These are phyloP conservation scores for Hypoxylon sp. DNA, from an alignment of 2,329 filamentous ascomycete genomes.

Conservation along the genomic window DNA sequence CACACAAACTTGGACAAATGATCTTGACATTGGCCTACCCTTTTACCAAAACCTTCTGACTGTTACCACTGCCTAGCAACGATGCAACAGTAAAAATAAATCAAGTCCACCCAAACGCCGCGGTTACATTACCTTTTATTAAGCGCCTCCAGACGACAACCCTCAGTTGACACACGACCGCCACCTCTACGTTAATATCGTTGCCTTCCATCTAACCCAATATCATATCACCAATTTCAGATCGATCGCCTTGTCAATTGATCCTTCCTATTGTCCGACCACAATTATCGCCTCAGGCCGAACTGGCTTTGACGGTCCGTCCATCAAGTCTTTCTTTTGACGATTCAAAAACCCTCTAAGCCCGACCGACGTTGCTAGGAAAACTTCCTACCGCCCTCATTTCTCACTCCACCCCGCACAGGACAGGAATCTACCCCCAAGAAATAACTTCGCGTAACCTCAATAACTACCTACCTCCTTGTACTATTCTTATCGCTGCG, in stretches of 20 bases:
- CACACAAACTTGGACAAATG: too few species aligned
- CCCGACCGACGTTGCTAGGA: conserved; percentile 10
- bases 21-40: conserved; percentile 32
- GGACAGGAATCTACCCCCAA: conserved; percentile 9
- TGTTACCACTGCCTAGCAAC: conserved; percentile 4
- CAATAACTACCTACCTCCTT: too few species aligned
- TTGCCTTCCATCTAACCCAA: conserved; percentile 11
- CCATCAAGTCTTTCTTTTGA: neutral
- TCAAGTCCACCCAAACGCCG: neutral
- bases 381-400: conserved; percentile 18
- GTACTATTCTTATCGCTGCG: conserved; percentile 4
- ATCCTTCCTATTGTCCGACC: conserved; percentile 8
- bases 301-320: conserved; percentile 9
- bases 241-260: conserved; percentile 18
- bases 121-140: conserved; percentile 3
- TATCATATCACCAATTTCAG: neutral
- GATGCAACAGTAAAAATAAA: conserved; percentile 1
- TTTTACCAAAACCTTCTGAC: conserved; percentile 9
- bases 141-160: neutral
- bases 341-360: conserved; percentile 5
- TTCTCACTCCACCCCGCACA: conserved; percentile 32
- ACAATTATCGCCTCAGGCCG: conserved; percentile 1
- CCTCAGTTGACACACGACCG: conserved; percentile 10
- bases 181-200: conserved; percentile 1
- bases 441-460: conserved; percentile 8